phyloP scores from a whole-genome alignment of 768 basidiomycete genomes.

The Amanita pseudoporphyria region DNA sequence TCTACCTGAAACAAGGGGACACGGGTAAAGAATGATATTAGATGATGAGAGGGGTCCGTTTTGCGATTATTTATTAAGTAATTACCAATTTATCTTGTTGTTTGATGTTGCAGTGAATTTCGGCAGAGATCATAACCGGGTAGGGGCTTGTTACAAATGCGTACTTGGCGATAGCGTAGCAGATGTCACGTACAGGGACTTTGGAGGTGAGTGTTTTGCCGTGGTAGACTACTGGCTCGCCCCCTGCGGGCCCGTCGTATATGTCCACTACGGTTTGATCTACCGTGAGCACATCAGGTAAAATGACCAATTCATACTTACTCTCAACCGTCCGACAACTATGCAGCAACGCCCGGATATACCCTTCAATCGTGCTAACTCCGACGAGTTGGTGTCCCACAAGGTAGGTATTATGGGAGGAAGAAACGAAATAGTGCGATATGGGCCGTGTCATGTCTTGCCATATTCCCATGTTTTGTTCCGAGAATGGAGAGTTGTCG shows the following conservation, averaged over 20 bases:
- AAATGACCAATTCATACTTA: too few species aligned
- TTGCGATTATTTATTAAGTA: not conserved
- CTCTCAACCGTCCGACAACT: constrained; percentile 88
- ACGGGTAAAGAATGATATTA: not conserved
- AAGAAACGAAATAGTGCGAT: constrained; percentile 84
- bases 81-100: constrained; percentile 38
- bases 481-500: constrained; percentile 57
- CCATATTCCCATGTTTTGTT: constrained; percentile 32
- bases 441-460: constrained; percentile 90
- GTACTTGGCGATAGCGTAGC: constrained; percentile 81
- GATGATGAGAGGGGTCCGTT: not conserved
- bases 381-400: constrained; percentile 83
- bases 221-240: constrained; percentile 84
- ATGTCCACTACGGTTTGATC: constrained; percentile 96
- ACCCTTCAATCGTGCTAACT: constrained; percentile 83
- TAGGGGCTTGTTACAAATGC: constrained; percentile 92
- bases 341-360: constrained; percentile 83
- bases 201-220: constrained; percentile 88
- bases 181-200: constrained; percentile 74
- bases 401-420: constrained; percentile 89
- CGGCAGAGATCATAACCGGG: constrained; percentile 95
- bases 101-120: constrained; percentile 75
- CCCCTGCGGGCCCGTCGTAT: constrained; percentile 63
- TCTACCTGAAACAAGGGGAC: constrained; percentile 12
- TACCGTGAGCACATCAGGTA: too few species aligned